Evolutionary conservation across 1,284 basidiomycete species (phyloP), one percentile per base, ranked within the genome.

Genomic region (Cutaneotrichosporon sp.): DNA sequence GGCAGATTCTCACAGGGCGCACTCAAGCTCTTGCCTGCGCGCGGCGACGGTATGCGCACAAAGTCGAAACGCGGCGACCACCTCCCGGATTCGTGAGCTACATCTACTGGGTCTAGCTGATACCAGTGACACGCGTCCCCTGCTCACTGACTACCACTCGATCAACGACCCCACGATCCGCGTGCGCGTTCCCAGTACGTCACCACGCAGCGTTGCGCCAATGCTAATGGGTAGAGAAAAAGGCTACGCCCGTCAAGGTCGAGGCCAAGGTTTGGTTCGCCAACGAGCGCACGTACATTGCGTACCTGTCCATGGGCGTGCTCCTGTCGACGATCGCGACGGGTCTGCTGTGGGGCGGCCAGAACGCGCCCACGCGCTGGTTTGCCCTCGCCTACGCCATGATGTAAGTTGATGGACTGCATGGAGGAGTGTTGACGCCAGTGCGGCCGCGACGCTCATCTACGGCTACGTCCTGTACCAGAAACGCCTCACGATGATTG

Each of bases 251-350:
- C 1, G 82, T 97, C 63, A 87, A 87, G 61, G 90, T 98, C 36
- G 94, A 98, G 74, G 88, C 87, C 30, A 99, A 99, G 70, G 94
- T 98, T 39, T 98, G 94, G 88, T 97, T 98, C 76, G 93, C 96
- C 8, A 97, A 97, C 72, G 96, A 99, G 76, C 80, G 96, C 63
- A 98, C 92, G 3, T 96, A 89, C 88, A 82, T 96, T 46, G 83
- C 92, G 0, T 97, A 93, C 83, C 77, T 96, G 47, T 90, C 88
- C 62, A 85, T 89, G 49, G 83, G 88, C 4, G 78, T 97, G 40
- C 79, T 97, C 18, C 80, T 97, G 52, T 90, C 87, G 4, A 86
- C 90, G 0, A 83, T 98, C 38, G 80, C 92, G 0, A 78, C 94
- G 17, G 92, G 90, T 0, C 80, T 98, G 49, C 66, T 66, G 38